phyloP scores from a whole-genome alignment of 768 basidiomycete genomes.

The Mycena kentingensis region DNA sequence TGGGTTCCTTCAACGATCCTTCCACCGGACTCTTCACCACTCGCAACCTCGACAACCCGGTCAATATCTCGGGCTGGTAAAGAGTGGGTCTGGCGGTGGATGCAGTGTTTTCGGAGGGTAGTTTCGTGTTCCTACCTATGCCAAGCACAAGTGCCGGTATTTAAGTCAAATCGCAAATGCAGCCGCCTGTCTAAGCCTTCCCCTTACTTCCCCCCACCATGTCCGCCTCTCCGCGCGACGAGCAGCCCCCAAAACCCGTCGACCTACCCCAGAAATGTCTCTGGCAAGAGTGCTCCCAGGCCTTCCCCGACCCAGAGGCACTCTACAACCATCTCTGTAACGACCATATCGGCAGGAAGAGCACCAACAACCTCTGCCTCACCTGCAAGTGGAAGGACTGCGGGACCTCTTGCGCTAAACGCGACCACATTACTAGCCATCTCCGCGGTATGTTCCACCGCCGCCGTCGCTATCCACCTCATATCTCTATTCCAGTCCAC shows the following conservation, averaged over 20 bases:
- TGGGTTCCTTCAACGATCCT: too few relatives aligned
- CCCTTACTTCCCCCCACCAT: constrained; percentile 24
- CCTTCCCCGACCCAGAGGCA: constrained; percentile 71
- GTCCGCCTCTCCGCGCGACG: background rate
- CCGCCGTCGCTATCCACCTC: constrained; percentile 19
- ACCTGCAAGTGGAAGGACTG: constrained; percentile 97
- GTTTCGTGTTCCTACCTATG: too few relatives aligned
- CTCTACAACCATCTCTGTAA: constrained; percentile 96
- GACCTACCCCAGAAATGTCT: constrained; percentile 53
- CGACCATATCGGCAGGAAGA: constrained; percentile 92
- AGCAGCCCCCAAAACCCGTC: constrained; percentile 22
- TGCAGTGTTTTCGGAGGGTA: too few relatives aligned
- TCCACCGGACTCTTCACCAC: too few relatives aligned
- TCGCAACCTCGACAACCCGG: too few relatives aligned
- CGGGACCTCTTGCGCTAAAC: constrained; percentile 88
- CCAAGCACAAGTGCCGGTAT: too few relatives aligned
- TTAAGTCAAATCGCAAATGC: too few relatives aligned
- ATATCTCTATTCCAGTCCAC: constrained; percentile 66
- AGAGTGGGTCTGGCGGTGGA: too few relatives aligned
- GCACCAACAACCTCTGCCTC: constrained; percentile 94
- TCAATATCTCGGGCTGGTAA: too few relatives aligned
- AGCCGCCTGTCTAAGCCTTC: constrained; percentile 21
- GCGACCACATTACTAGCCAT: constrained; percentile 98
- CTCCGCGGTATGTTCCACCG: too few relatives aligned
- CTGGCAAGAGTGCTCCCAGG: constrained; percentile 69